Base-by-base conservation (phyloP, 2,329 filamentous ascomycete species). In the Talaromyces amestolkiae region DNA sequence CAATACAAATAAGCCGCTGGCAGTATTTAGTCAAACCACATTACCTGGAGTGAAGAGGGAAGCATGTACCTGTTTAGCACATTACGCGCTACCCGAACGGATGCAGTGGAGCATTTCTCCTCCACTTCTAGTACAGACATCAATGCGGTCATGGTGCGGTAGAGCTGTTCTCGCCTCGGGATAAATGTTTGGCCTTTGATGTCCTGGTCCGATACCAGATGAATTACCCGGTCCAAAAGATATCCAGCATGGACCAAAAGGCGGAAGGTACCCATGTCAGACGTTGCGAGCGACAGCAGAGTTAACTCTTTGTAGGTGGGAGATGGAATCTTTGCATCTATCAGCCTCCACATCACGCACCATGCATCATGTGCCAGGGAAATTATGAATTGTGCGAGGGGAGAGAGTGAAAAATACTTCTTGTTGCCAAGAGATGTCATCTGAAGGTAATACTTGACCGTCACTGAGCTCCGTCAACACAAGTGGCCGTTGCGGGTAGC, bases 261-360 rank as follows among this genome's bases (percentile, higher is more conserved):
- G 19, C 66, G 65, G 43, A 68, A 68, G 10, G 58, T 67, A 15
- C 65, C 65, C 67, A 68, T 68, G 11, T 67, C 63, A 45, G 67
- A 65, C 15, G 49, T 68, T 4, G 66, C 65, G 5, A 66, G 67
- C 19, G 65, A 67, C 17, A 68, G 31, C 39, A 68, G 39, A 13
- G 65, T 68, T 35, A 67, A 53, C 6, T 37, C 43, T 45, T 45
- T 9, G 43, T 45, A 45, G 43, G 43, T 22, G 43, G n/a, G 22
- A 45, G n/a, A 22, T 11, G 43, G 43, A 45, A 9, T 2, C 43
- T 45, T 45, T 45, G 43, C 43, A 45, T 45, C n/a, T 45, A 45
- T 45, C n/a, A 45, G 43, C 43, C 3, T 45, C 41, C 41, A 4
- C 5, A 31, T 31, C 27, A 31, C 7, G n/a, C 7, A 19, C 11